Conservation (phyloP, 352 stramenopile species). For the Globisporangium cystogenes region DNA sequence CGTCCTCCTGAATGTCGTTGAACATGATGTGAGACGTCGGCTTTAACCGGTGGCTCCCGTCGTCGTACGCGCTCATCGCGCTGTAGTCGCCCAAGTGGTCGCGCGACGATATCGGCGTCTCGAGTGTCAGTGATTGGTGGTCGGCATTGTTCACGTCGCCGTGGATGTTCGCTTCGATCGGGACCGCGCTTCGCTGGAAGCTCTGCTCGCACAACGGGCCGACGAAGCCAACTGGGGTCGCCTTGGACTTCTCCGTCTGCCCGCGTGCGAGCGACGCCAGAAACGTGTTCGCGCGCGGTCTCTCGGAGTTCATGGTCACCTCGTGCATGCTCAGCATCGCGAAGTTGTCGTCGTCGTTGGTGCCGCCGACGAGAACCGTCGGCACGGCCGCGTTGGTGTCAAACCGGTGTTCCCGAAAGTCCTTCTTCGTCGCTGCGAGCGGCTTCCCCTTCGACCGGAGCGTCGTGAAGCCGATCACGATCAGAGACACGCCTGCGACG, state of each 20-base stretch:
- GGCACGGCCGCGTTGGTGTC: constrained; percentile 17
- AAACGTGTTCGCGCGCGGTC: constrained; percentile 34
- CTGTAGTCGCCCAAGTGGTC: constrained; percentile 19
- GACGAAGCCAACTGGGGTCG: constrained; percentile 41
- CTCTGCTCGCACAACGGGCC: constrained; percentile 40
- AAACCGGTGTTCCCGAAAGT: constrained; percentile 1
- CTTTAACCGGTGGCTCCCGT: constrained; percentile 8
- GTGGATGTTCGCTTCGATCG: constrained; percentile 16
- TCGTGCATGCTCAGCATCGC: constrained; percentile 78
- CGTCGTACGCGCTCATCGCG: constrained; percentile 18
- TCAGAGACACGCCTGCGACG: constrained; percentile 58
- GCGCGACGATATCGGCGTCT: constrained; percentile 20
- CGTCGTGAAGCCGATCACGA: constrained; percentile 60
- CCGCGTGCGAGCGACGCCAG: constrained; percentile 28
- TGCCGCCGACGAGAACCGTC: constrained; percentile 18
- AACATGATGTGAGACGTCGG: constrained; percentile 28
- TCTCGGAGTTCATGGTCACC: constrained; percentile 40
- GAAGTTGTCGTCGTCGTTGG: constrained; percentile 60
- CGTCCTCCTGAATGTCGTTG: constrained; percentile 61
- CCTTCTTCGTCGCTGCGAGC: constrained; percentile 12
- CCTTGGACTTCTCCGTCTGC: constrained; percentile 18
- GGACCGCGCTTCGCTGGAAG: constrained; percentile 29
- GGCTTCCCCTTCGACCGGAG: constrained; percentile 34
- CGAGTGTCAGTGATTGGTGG: constrained; percentile 5
- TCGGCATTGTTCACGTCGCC: constrained; percentile 21